phyloP scores from a whole-genome alignment of 1,284 basidiomycete species.

The Tilletia setariae region DNA sequence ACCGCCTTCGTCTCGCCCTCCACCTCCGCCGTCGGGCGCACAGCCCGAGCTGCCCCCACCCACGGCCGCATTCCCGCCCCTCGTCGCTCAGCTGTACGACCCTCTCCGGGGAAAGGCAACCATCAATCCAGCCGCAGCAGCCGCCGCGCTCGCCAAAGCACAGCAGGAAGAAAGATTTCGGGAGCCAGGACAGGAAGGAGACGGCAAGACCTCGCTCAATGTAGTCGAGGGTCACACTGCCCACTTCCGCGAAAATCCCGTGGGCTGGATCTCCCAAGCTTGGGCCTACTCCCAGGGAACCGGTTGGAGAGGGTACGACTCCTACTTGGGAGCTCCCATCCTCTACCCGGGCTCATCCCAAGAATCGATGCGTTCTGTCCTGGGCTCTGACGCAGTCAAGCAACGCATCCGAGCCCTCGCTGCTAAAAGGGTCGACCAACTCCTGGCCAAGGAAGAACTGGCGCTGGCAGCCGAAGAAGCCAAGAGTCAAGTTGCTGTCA shows the following conservation, averaged over 20 bases:
- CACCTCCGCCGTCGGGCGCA: no score
- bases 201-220: conserved; percentile 27
- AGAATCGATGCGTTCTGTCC: conserved; percentile 36
- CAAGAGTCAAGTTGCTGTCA: conserved; percentile 16
- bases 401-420: conserved; percentile 39
- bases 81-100: conserved; percentile 14
- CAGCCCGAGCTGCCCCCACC: not conserved
- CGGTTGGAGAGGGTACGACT: conserved; percentile 46
- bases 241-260: conserved; percentile 44
- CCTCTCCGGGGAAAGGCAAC: conserved; percentile 3
- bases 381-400: conserved; percentile 41
- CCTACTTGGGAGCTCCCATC: conserved; percentile 49
- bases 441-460: conserved; percentile 28
- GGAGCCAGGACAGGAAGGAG: not conserved
- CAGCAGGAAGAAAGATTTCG: not conserved
- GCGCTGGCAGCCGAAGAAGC: conserved; percentile 28
- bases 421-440: conserved; percentile 30
- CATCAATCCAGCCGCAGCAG: conserved; percentile 12
- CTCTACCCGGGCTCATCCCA: conserved; percentile 39
- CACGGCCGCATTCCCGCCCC: conserved; percentile 7
- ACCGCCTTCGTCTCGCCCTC: no score
- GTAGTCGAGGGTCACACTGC: conserved; percentile 48
- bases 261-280: conserved; percentile 43
- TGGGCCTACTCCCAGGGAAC: conserved; percentile 44
- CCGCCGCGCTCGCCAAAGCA: conserved; percentile 8